phyloP scores from a whole-genome alignment of 2,329 filamentous ascomycete species.

The Fusarium setosum region DNA sequence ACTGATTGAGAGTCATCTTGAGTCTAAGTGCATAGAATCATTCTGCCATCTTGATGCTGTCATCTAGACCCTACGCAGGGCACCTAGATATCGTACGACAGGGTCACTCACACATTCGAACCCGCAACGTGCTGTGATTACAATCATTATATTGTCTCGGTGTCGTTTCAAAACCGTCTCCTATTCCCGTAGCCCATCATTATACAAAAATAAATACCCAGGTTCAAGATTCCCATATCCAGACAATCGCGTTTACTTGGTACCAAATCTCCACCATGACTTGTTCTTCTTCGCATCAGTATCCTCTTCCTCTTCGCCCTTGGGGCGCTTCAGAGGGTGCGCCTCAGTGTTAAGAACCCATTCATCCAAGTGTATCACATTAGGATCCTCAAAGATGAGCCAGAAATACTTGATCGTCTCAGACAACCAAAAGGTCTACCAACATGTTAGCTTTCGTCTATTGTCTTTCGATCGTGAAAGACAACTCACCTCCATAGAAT shows the following conservation, averaged over 20 bases:
- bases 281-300: conserved; percentile 14
- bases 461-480: not conserved
- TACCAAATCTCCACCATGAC: conserved; percentile 26
- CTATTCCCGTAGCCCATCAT: not conserved
- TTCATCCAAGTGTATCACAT: conserved; percentile 74
- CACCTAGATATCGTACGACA: not conserved
- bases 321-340: conserved; percentile 58
- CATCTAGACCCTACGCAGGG: not conserved
- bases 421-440: conserved; percentile 74
- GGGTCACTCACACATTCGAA: too few species aligned
- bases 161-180: conserved; percentile 11
- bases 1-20: not conserved
- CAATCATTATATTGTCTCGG: not conserved
- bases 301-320: conserved; percentile 21
- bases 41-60: not conserved
- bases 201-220: conserved; percentile 13
- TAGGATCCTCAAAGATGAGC: conserved; percentile 74
- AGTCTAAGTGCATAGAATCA: not conserved
- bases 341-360: conserved; percentile 74
- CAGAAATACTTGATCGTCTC: conserved; percentile 86
- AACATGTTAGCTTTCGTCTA: conserved; percentile 21
- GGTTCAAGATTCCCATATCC: not conserved
- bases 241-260: conserved; percentile 8
- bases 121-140: not conserved
- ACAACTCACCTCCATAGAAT: conserved; percentile 70